Base-by-base conservation (phyloP, 2,329 filamentous ascomycete genomes). In the Aspergillus felis region DNA sequence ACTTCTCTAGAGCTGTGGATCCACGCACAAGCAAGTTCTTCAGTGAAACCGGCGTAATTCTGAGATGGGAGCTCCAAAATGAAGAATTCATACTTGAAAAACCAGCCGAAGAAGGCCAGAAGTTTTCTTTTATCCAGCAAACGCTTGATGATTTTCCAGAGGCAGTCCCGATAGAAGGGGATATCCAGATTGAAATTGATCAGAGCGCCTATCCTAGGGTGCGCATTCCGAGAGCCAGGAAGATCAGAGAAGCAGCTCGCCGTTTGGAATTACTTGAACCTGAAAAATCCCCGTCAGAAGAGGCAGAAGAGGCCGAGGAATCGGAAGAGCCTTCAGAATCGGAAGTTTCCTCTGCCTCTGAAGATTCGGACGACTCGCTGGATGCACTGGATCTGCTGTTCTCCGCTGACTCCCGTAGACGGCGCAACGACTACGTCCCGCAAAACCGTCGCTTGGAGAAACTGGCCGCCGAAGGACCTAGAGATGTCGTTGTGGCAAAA, bases 81-180 rank as follows among this genome's bases (percentile, higher is more conserved):
- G 64, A 70, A 38, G 62, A 67, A 4, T 48, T 74, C 8, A 66
- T 74, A 29, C 61, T 66, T 24, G 55, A 56, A 9, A 62, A 61
- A 22, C 59, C 62, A 27, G 53, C 22, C 9, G 10, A 12, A 5
- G 44, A 47, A 47, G 44, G 44, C 14, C 20, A 61, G 1, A 64
- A 66, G 9, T 61, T 68, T 20, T 59, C 54, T 22, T 78, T 73
- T 53, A 76, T 79, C 55, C 72, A 76, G 47, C 75, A 77, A 57
- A 69, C 66, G 3, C 61, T 75, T 22, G 56, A 63, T 9, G 63
- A 67, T 41, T 57, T 62, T 5, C 75, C 76, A 51, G 62, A 74
- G 25, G 61, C 60, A 50, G 67, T 61, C 2, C 70, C 69, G 8
- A 64, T 77, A 20, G 63, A 66, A 27, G 71, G 73, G 1, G 50